Evolutionary conservation across 192 early-diverging fungal genomes (phyloP).

Genomic region (Entophlyctis luteolus): DNA sequence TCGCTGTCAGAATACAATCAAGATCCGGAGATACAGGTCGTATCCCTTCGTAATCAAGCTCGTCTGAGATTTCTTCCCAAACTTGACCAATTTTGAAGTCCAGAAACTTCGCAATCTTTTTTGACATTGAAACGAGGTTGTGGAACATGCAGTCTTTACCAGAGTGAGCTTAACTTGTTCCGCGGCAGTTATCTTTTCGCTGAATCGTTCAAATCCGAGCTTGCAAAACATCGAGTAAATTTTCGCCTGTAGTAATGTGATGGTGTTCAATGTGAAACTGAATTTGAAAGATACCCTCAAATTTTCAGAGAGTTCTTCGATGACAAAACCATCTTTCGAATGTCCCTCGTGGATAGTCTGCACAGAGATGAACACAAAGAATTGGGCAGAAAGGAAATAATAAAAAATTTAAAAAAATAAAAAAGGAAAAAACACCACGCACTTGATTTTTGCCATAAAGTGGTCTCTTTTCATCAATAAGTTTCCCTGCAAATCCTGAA

Average conservation of each 20-base stretch:
- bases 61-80: slow-evolving; percentile 48
- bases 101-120: slow-evolving; percentile 44
- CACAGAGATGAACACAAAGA: too few relatives aligned
- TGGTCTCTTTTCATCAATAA: slow-evolving; percentile 25
- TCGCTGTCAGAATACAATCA: slow-evolving; percentile 60
- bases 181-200: slow-evolving; percentile 5
- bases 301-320: slow-evolving; percentile 32
- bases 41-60: slow-evolving; percentile 44
- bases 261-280: background rate
- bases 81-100: slow-evolving; percentile 57
- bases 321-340: slow-evolving; percentile 22
- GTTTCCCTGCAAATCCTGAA: background rate
- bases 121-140: background rate
- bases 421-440: background rate
- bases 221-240: slow-evolving; percentile 49
- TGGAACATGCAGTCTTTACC: slow-evolving; percentile 24
- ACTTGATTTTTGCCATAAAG: slow-evolving; percentile 13
- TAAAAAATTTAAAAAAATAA: too few relatives aligned
- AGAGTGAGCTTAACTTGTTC: slow-evolving; percentile 37
- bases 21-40: slow-evolving; percentile 47
- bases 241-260: slow-evolving; percentile 29
- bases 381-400: too few relatives aligned
- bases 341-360: background rate
- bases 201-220: slow-evolving; percentile 35
- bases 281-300: slow-evolving; percentile 14